Evolutionary conservation across 2,329 filamentous ascomycete genomes (phyloP), one percentile per base, ranked within the genome.

Genomic region (Claviceps lovelessii): DNA sequence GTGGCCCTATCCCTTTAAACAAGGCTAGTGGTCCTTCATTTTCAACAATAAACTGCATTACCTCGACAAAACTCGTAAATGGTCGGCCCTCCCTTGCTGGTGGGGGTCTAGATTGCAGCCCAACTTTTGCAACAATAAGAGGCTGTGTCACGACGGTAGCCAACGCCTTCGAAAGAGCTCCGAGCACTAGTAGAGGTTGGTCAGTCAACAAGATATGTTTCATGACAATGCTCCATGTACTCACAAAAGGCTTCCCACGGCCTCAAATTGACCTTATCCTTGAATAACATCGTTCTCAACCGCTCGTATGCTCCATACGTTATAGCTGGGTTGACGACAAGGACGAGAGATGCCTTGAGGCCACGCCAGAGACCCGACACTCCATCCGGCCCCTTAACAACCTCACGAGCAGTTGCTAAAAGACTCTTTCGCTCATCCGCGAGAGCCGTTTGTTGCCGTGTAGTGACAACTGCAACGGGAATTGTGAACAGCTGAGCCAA

Each of bases 251-350:
- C 88, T 73, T 98, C 90, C 76, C 84, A 85, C 0, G 90, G 84
- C 66, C 81, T 85, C 58, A 98, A 72, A 58, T 76, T 86, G 37
- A 76, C 73, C 73, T 87, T 90, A 33, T 84, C 85, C 0, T 88
- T 86, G 68, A 89, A 97, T 31, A 96, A 63, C 10, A 81, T 63
- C 41, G 85, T 84, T 70, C 87, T 86, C 61, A 97, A 73, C 61
- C 90, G 82, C 73, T 98, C 90, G 66, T 97, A 98, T 54, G 90
- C 90, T 53, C 93, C 93, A 64, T 98, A 98, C 49, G 93, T 98
- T 68, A 98, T 98, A 49, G 90, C 88, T 11, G 93, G 93, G 68
- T 98, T 98, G 58, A 97, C 81, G 11, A 97, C 91, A 56, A 98
- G 78, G 35, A 98, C 91, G 67, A 98, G 77, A 69, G 90, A 96